phyloP scores from a whole-genome alignment of 2,329 filamentous ascomycete species.

The Phialemoniopsis sp. region DNA sequence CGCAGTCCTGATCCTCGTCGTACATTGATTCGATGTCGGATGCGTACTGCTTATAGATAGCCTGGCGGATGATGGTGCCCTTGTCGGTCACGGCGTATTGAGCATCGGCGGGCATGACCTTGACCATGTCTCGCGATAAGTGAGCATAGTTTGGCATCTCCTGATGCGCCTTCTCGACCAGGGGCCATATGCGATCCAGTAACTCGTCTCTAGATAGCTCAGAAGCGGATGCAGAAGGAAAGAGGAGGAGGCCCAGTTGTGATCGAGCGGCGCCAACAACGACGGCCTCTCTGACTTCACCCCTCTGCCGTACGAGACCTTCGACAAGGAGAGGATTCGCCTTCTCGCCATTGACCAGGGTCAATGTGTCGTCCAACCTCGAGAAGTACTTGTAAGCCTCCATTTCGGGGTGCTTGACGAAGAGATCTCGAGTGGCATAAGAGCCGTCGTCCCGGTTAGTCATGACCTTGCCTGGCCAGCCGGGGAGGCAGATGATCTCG shows the following conservation, averaged over 20 bases:
- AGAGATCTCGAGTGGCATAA: constrained; percentile 1
- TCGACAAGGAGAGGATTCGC: constrained; percentile 44
- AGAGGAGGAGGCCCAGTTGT: constrained; percentile 46
- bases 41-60: constrained; percentile 38
- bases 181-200: constrained; percentile 24
- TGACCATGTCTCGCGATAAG: constrained; percentile 44
- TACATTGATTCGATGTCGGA: constrained; percentile 37
- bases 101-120: constrained; percentile 35
- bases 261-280: constrained; percentile 46
- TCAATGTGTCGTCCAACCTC: constrained; percentile 29
- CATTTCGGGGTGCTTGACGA: constrained; percentile 21
- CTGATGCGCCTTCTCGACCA: constrained; percentile 23
- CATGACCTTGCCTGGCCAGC: constrained; percentile 27
- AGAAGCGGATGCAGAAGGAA: constrained; percentile 24
- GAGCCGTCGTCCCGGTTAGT: constrained; percentile 6
- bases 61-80: constrained; percentile 44
- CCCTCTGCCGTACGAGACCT: constrained; percentile 43
- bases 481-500: too few relatives aligned
- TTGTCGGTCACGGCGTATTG: constrained; percentile 48
- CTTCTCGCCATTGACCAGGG: constrained; percentile 45
- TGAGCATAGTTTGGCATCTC: constrained; percentile 22
- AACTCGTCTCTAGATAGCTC: constrained; percentile 16
- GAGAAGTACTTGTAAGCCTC: constrained; percentile 29
- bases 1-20: background rate
- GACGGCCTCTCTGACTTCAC: constrained; percentile 44